Evolutionary conservation across 2,329 filamentous ascomycete species (phyloP), one percentile per base, ranked within the genome.

Genomic region (Thielaviopsis euricoi): DNA sequence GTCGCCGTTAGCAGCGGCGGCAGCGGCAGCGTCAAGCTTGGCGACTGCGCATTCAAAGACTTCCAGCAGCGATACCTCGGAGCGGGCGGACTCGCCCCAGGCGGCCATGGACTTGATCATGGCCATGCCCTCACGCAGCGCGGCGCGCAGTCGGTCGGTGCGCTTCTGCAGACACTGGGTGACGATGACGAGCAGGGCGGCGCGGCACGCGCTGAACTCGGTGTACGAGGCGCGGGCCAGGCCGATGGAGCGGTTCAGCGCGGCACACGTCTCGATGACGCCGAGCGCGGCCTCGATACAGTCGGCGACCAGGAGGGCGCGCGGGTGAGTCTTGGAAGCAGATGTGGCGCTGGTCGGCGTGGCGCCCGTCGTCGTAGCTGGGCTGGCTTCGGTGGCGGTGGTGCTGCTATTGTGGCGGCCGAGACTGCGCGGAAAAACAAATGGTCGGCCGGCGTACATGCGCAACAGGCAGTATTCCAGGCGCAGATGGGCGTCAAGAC

Each of bases 161-260:
- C 67, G 68, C 58, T 67, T 67, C 48, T 68, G 68, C 43, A 71
- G 64, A 51, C 69, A 71, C 53, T 71, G 70, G 1, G 70, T 70
- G 33, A 71, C 70, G 52, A 72, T 67, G 26, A 79, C 76, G 2
- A 79, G 68, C 6, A 79, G 67, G 9, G 77, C 76, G 10, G 76
- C 76, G 49, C 77, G 75, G 55, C 76, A 78, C 2, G 76, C 75
- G 63, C 74, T 77, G 63, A 78, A 79, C 61, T 80, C 77, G 3
- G 76, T 78, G 62, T 79, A 79, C 0, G 76, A 78, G 2, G 76
- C 75, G 29, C 76, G 72, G 6, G 77, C 76, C 56, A 79, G 74
- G 17, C 76, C 77, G 15, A 74, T 72, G n/a, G 72, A 74, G 51
- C 73, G 72, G 46, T 73, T 71, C 4, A 79, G 70, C 3, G 73